phyloP scores from a whole-genome alignment of 805 yeast genomes.

The Metschnikowia lochheadii region DNA sequence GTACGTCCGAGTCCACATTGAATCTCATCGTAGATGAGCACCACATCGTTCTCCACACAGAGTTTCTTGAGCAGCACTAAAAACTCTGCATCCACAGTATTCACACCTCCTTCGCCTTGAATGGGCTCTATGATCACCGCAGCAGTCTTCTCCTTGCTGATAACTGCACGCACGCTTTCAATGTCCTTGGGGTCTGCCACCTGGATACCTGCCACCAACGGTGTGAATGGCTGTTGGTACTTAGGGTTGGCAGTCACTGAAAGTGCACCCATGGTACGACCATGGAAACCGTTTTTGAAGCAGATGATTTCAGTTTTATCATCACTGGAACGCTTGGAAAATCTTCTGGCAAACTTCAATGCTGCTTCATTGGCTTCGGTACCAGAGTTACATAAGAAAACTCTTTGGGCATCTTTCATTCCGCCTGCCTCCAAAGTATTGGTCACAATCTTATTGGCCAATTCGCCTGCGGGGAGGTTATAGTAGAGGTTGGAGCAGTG shows the following conservation, averaged over 20 bases:
- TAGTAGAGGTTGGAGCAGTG: conserved; percentile 86
- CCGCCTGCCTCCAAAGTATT: conserved; percentile 72
- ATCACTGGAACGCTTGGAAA: conserved; percentile 54
- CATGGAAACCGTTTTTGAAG: conserved; percentile 91
- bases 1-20: conserved; percentile 96
- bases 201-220: conserved; percentile 84
- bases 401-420: conserved; percentile 74
- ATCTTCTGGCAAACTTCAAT: conserved; percentile 66
- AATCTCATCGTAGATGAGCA: conserved; percentile 89
- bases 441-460: conserved; percentile 66
- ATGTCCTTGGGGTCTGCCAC: conserved; percentile 62
- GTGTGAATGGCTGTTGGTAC: conserved; percentile 87
- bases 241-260: conserved; percentile 90
- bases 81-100: conserved; percentile 61
- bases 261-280: conserved; percentile 90
- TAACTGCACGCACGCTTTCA: conserved; percentile 51
- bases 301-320: conserved; percentile 74
- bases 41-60: conserved; percentile 65
- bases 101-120: conserved; percentile 97
- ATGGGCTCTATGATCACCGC: conserved; percentile 96
- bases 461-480: conserved; percentile 78
- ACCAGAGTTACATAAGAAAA: conserved; percentile 59
- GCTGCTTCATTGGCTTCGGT: conserved; percentile 61
- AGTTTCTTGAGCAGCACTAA: conserved; percentile 59
- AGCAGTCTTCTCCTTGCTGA: conserved; percentile 61